Base-by-base conservation (phyloP, 2,329 filamentous ascomycete species). In the Clonostachys sp. region DNA sequence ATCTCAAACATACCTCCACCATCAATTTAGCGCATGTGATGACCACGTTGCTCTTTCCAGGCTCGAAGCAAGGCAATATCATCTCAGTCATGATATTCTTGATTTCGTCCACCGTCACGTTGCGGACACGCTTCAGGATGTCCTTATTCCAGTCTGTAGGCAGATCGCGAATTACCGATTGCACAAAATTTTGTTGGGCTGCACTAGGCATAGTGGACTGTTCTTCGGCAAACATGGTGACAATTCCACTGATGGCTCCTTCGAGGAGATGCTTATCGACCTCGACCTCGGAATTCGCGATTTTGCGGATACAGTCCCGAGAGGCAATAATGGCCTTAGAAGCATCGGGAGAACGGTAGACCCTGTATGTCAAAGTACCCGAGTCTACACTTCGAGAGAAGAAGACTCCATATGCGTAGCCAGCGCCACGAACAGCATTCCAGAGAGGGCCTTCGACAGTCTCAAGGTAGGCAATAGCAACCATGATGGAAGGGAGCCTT, bases 361-460 rank as follows among this genome's bases (percentile, higher is more conserved):
- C 86, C 47, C 84, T 83, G 70, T 95, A 95, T 51, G 89, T 85
- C 45, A 96, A 71, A 44, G 88, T 81, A 4, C 92, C 94, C 2
- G 83, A 84, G 59, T 94, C 89, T 30, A 89, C 72, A 59, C 89
- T 87, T 42, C 87, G 84, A 41, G 78, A 78, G 61, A 97, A 95
- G 57, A 80, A 83, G 1, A 87, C 86, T 46, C 91, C 91, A 61
- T 99, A 99, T 1, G 94, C 94, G 45, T 97, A 83, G 41, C 94
- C 94, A 41, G 89, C 94, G 48, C 94, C 94, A 42, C 94, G 89
- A 44, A 97, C 88, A 1, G 90, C 89, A 53, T 87, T 87, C 92
- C 94, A 97, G 34, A 99, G 81, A 1, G 94, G 94, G 0, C 94
- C 94, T 66, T 99, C 94, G 16, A 95, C 87, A 1, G 91, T 85